phyloP scores from a whole-genome alignment of 371 early-diverging fungal genomes.

The Syncephalastrum racemosum region DNA sequence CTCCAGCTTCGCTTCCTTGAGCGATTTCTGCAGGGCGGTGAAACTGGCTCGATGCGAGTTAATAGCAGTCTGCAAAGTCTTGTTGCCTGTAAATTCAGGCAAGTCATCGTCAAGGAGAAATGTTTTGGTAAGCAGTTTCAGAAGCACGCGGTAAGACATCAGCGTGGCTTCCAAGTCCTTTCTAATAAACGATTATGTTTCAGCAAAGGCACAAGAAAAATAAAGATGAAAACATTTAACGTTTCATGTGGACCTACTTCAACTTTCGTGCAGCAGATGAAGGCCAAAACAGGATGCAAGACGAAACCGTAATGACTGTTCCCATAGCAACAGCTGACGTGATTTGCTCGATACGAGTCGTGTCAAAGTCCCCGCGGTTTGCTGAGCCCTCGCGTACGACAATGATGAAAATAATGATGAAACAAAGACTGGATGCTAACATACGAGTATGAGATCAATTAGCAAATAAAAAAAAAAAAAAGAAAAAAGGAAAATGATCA shows the following conservation, averaged over 20 bases:
- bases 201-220: not conserved
- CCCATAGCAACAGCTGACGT: conserved; percentile 58
- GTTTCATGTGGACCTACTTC: conserved; percentile 28
- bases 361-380: conserved; percentile 51
- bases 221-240: not conserved
- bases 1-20: conserved; percentile 67
- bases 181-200: conserved; percentile 20
- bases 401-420: conserved; percentile 59
- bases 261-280: conserved; percentile 59
- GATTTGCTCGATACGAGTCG: conserved; percentile 55
- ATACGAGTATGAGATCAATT: not conserved
- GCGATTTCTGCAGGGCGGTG: conserved; percentile 58
- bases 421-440: conserved; percentile 60
- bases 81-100: conserved; percentile 52
- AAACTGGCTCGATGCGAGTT: conserved; percentile 66
- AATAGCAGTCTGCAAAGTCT: conserved; percentile 54
- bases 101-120: conserved; percentile 65
- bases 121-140: conserved; percentile 64
- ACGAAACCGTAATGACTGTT: conserved; percentile 52
- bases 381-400: conserved; percentile 53
- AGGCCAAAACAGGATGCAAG: conserved; percentile 64
- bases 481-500: not conserved
- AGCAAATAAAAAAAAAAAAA: conserved; percentile 1
- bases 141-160: conserved; percentile 51
- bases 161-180: conserved; percentile 59